Evolutionary conservation across 169 alveolate species (phyloP), one percentile per base, ranked within the genome.

Genomic region (Cryptosporidium tyzzeri): DNA sequence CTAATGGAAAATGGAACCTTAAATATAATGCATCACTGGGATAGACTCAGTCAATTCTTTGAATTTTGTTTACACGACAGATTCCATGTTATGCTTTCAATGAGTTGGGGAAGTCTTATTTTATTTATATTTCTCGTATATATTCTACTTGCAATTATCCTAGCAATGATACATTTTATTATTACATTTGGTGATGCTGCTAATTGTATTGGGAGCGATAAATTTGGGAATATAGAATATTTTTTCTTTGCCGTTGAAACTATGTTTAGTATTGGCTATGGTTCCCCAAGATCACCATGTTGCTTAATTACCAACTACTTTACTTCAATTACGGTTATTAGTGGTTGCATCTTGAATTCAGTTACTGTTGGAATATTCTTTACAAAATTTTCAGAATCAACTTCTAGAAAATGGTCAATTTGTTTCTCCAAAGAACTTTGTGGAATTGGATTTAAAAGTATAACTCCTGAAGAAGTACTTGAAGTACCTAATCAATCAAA

Each of bases 261-360:
- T 23, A 84, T 92, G 93, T 92, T 92, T 85, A 85, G 93, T 29
- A 75, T 92, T 31, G 94, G 94, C 39, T 92, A 89, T 35, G 94
- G 94, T 26, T 84, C 93, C 29, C 94, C 94, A 62, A 71, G 94
- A 71, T 85, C 70, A 39, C 94, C 94, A 21, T 71, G 92, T 2
- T 92, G 94, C 84, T 75, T 85, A 29, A 68, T 69, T 55, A 75
- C 91, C 45, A 89, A 91, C 71, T 50, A 70, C 29, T 84, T 87
- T 73, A 91, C 91, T 48, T 84, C 94, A 61, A 85, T 89, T 5
- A 89, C 84, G 41, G 94, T 70, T 58, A 89, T 87, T 16, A 67
- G 91, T 59, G 91, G 93, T 16, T 75, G 85, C 45, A 91, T 92
- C 9, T 58, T 92, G 48, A 87, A 92, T 85, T 87, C 93, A 31